These are phyloP conservation scores for Caryopteris hybrid DNA, from an alignment of 305 asterid genomes.

Conservation along the genomic window DNA sequence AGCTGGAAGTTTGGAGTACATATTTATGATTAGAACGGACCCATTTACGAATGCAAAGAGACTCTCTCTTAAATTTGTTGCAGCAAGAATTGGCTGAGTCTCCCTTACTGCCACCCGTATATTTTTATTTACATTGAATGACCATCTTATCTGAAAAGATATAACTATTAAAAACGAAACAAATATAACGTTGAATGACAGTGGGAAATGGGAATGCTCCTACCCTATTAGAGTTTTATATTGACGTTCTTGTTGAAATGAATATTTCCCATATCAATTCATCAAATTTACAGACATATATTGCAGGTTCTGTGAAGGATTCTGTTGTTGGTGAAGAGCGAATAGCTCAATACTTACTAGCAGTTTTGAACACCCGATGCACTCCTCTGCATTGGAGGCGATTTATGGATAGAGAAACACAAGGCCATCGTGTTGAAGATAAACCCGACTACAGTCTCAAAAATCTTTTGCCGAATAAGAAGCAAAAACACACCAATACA, in stretches of 20 bases:
- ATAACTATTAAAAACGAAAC: not conserved
- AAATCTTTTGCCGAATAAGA: constrained; percentile 49
- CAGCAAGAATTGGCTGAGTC: not conserved
- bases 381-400: constrained; percentile 95
- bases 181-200: not conserved
- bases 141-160: not conserved
- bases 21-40: not conserved
- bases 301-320: constrained; percentile 91
- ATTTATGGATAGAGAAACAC: constrained; percentile 27
- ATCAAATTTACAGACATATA: not conserved
- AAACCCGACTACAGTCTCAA: constrained; percentile 49
- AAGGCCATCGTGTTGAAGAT: constrained; percentile 28
- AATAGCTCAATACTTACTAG: constrained; percentile 75
- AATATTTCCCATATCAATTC: not conserved
- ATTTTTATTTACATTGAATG: not conserved
- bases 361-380: constrained; percentile 76
- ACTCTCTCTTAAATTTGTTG: not conserved
- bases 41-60: not conserved
- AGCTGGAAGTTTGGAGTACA: not conserved
- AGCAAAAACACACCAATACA: constrained; percentile 33
- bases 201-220: too few species aligned
- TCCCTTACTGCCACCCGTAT: not conserved
- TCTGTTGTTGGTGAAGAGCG: constrained; percentile 96
- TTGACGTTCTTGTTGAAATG: not conserved
- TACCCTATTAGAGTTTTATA: too few species aligned